These are phyloP conservation scores for Tardiomyces depauwii DNA, from an alignment of 1,139 yeast genomes.

Conservation along the genomic window DNA sequence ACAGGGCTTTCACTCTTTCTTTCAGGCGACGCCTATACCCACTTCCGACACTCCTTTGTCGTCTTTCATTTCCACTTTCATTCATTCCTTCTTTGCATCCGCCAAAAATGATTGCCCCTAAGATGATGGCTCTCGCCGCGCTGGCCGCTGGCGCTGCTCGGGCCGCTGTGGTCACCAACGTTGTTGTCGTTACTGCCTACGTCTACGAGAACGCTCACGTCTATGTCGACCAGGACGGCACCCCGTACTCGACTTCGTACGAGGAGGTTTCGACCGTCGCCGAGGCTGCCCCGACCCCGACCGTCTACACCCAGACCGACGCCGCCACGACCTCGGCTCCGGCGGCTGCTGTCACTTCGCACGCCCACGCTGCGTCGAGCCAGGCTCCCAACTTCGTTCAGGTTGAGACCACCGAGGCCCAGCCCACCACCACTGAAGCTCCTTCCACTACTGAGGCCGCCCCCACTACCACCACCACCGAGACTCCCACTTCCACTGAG, in stretches of 20 bases:
- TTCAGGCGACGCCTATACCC: too few relatives aligned
- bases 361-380: conserved; percentile 7
- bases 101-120: too few relatives aligned
- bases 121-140: not conserved
- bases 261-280: conserved; percentile 6
- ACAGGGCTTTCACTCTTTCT: too few relatives aligned
- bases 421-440: conserved; percentile 4
- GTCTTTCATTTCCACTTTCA: too few relatives aligned
- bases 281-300: conserved; percentile 6
- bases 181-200: conserved; percentile 21
- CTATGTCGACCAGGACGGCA: conserved; percentile 24
- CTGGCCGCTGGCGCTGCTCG: not conserved
- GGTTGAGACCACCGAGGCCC: conserved; percentile 3
- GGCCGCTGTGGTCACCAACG: conserved; percentile 21
- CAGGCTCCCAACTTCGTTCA: conserved; percentile 5
- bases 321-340: conserved; percentile 8
- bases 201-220: conserved; percentile 25
- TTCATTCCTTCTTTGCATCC: too few relatives aligned
- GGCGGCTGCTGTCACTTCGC: conserved; percentile 7
- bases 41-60: too few relatives aligned
- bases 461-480: conserved; percentile 3
- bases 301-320: conserved; percentile 8
- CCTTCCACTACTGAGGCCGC: too few relatives aligned
- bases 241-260: conserved; percentile 21
- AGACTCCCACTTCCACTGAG: conserved; percentile 3